These are phyloP conservation scores for Styphnolobium japonicum DNA, from an alignment of 306 rosid species.

Conservation along the genomic window DNA sequence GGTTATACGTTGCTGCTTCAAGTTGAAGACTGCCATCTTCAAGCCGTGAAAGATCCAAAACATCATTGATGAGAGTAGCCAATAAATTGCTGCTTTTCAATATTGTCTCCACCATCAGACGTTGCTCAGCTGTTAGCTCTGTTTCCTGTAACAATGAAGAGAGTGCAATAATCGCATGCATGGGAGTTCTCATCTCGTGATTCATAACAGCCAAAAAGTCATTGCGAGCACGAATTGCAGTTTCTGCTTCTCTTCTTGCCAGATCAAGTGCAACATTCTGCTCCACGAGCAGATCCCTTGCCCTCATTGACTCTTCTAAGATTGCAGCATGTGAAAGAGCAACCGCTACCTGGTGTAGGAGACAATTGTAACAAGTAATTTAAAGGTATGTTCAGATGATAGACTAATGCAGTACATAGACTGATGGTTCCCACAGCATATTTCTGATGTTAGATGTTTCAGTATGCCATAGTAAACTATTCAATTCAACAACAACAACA, in stretches of 20 bases:
- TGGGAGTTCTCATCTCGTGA: slow-evolving; percentile 99
- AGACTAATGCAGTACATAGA: slow-evolving; percentile 14
- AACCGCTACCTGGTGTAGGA: slow-evolving; percentile 78
- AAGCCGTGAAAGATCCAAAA: slow-evolving; percentile 92
- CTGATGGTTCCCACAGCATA: neutral
- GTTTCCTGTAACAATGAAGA: slow-evolving; percentile 96
- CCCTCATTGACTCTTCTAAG: slow-evolving; percentile 97
- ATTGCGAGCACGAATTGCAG: slow-evolving; percentile 96
- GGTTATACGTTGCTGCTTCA: slow-evolving; percentile 68
- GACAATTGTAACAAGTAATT: slow-evolving; percentile 1
- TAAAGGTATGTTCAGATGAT: slow-evolving; percentile 9
- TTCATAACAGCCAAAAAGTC: slow-evolving; percentile 99
- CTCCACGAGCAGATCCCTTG: slow-evolving; percentile 90
- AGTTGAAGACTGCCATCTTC: slow-evolving; percentile 98
- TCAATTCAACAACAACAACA: neutral
- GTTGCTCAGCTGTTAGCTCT: slow-evolving; percentile 87
- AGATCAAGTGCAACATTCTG: slow-evolving; percentile 95
- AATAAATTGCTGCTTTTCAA: slow-evolving; percentile 89
- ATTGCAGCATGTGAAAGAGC: slow-evolving; percentile 99
- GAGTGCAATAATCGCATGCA: slow-evolving; percentile 98
- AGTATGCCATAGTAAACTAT: neutral
- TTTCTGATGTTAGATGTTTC: neutral
- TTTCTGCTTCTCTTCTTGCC: slow-evolving; percentile 99
- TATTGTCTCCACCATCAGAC: slow-evolving; percentile 92
- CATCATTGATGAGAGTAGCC: slow-evolving; percentile 91